Percentiles rank a stretch among this genome's conserved stretches.
Evolutionary conservation across 2,329 filamentous ascomycete genomes (phyloP).

Genomic region (Cyanodermella asteris): DNA sequence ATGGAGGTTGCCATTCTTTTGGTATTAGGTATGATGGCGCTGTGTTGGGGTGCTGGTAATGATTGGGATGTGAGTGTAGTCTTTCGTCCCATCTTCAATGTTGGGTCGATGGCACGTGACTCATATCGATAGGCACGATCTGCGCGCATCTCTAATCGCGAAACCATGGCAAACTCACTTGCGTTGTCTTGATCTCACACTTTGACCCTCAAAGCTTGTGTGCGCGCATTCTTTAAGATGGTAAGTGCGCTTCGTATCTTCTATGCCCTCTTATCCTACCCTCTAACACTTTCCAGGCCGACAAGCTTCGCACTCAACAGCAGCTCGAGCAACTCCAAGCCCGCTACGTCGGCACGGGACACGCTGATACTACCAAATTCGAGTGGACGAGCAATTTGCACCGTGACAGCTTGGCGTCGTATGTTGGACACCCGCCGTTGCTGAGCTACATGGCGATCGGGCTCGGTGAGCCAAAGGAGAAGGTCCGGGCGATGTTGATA

Average conservation of each 20-base stretch:
- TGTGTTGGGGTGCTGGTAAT: neutral
- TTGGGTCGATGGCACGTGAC: slow-evolving; percentile 6
- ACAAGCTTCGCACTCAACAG: slow-evolving; percentile 93
- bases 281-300: slow-evolving; percentile 35
- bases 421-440: slow-evolving; percentile 73
- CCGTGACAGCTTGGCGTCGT: slow-evolving; percentile 76
- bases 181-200: neutral
- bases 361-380: slow-evolving; percentile 91
- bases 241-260: too few relatives aligned
- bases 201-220: neutral
- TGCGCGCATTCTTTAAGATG: neutral
- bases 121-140: slow-evolving; percentile 1
- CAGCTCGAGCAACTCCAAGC: slow-evolving; percentile 93
- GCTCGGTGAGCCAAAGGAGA: slow-evolving; percentile 63
- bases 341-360: slow-evolving; percentile 86
- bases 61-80: neutral
- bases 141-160: neutral
- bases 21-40: neutral
- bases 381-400: slow-evolving; percentile 94
- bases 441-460: slow-evolving; percentile 78
- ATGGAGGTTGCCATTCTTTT: neutral
- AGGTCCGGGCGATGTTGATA: slow-evolving; percentile 59
- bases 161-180: slow-evolving; percentile 1
- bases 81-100: neutral
- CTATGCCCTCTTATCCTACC: neutral